These are phyloP conservation scores for Cyclaneusma minus DNA, from an alignment of 2,329 filamentous ascomycete genomes.

Conservation along the genomic window DNA sequence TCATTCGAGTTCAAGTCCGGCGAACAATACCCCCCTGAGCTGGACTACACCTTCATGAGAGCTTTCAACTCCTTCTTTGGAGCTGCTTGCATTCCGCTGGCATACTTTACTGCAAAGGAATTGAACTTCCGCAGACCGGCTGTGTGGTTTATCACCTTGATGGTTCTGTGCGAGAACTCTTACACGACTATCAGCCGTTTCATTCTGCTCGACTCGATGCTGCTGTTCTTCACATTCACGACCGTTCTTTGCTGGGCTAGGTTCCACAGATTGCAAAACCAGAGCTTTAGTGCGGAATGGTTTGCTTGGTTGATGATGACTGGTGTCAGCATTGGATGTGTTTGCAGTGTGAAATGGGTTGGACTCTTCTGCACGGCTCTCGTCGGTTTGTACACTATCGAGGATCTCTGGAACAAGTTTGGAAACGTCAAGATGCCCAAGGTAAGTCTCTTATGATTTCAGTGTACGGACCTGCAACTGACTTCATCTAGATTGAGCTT, in stretches of 20 bases:
- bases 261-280: constrained; percentile 77
- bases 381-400: constrained; percentile 86
- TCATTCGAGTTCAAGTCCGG: constrained; percentile 99
- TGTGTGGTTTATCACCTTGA: constrained; percentile 88
- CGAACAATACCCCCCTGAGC: constrained; percentile 81
- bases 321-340: constrained; percentile 89
- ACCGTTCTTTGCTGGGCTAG: constrained; percentile 95
- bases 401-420: constrained; percentile 98
- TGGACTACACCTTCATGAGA: constrained; percentile 98
- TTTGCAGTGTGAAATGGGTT: constrained; percentile 97
- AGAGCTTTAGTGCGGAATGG: constrained; percentile 85
- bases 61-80: constrained; percentile 94
- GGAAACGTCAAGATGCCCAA: constrained; percentile 84
- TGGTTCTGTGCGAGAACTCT: constrained; percentile 98
- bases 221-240: constrained; percentile 95
- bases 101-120: constrained; percentile 89
- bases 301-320: constrained; percentile 89
- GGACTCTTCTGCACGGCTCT: constrained; percentile 90
- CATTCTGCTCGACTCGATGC: constrained; percentile 96
- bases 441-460: constrained; percentile 27
- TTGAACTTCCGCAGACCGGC: constrained; percentile 73
- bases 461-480: constrained; percentile 4
- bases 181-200: constrained; percentile 98
- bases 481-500: constrained; percentile 35
- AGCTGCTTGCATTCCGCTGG: constrained; percentile 79